Evolutionary conservation across 257 asterid genomes (phyloP), one percentile per base, ranked within the genome.

Genomic region (Mitragyna speciosa): DNA sequence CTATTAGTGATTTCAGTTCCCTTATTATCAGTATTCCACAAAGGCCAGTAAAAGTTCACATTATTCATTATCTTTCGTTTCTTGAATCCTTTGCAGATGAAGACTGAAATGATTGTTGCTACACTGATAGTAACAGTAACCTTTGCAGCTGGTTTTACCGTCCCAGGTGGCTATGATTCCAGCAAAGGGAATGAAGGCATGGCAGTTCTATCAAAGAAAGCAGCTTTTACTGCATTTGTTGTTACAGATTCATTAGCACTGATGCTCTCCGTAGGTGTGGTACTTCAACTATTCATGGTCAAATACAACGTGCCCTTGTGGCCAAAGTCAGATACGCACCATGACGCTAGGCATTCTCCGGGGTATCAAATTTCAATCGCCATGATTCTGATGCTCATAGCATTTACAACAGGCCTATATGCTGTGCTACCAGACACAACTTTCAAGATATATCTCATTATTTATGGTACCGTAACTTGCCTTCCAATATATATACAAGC

Each of bases 91-190:
- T 36, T 36, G 2, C 3, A 36, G 41, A 36, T 36, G 10, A 49
- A 71, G 2, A 31, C 36, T 12, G 28, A 45, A 28, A 68, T 71
- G 36, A 30, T 79, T 36, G 52, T 71, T 12, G 71, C 78, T 2
- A 56, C 73, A 4, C 33, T 79, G 22, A 79, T 79, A 71, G 16
- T 74, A 58, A 41, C 78, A 41, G 78, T 79, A 4, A 56, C 77
- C n/a, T 79, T 79, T 71, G 82, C 82, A 24, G 78, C 82, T 54
- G 78, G 41, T 56, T 75, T 75, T 43, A 75, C 78, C 0, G 24
- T 75, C 20, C 78, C 78, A 4, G 76, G 81, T 20, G 81, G 81
- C 9, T 78, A 78, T 24, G 56, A 78, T 51, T 14, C 3, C 26
- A 26, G 36, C 22, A 7, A 78, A 41, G 76, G 1, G 2, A 48